phyloP scores from a whole-genome alignment of 441 rosid genomes.

The Corymbia calophylla region DNA sequence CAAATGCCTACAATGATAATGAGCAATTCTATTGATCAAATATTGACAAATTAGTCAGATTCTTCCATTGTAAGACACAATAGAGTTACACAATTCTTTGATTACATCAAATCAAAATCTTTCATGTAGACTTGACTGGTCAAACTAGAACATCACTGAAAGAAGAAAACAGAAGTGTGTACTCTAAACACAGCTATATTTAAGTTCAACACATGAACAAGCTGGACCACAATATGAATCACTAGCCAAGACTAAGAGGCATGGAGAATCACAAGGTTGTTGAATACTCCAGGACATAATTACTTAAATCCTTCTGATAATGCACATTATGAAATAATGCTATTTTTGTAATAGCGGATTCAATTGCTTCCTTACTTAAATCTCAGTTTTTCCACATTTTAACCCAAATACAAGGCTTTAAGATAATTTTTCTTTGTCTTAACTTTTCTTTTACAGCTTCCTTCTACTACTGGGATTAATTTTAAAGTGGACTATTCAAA shows the following conservation, averaged over 20 bases:
- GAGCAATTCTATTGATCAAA: not conserved
- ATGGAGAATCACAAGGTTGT: not conserved
- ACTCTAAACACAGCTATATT: not conserved
- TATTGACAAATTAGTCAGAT: not conserved
- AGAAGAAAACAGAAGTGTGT: not conserved
- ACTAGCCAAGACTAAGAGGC: not conserved
- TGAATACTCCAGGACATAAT: not conserved
- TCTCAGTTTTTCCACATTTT: not conserved
- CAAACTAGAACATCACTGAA: not conserved
- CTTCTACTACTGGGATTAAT: not conserved
- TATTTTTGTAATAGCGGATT: not conserved
- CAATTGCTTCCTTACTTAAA: not conserved
- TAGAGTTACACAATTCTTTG: not conserved
- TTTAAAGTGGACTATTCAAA: not conserved
- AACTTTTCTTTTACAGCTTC: not conserved
- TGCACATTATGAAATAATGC: not conserved
- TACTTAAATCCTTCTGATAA: not conserved
- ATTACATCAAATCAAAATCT: conserved; percentile 3
- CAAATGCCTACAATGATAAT: conserved; percentile 51
- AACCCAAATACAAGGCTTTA: not conserved
- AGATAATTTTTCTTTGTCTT: not conserved
- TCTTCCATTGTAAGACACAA: not conserved
- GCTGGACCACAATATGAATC: not conserved
- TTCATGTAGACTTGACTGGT: not conserved
- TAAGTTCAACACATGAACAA: not conserved